Conservation (phyloP, 371 early-diverging fungal species). For the Massospora cicadina region DNA sequence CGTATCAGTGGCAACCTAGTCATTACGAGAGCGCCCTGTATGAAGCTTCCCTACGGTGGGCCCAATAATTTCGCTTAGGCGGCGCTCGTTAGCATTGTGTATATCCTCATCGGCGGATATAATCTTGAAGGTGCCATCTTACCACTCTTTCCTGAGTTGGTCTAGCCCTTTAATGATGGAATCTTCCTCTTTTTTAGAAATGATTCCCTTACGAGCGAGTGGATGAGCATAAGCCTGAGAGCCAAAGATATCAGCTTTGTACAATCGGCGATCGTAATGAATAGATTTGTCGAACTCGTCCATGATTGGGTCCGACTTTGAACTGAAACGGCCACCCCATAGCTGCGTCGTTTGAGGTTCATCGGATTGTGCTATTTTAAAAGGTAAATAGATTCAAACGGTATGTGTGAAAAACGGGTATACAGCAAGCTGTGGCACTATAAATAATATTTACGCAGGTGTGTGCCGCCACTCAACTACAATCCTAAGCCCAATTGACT, state of each 20-base stretch:
- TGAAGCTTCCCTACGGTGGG: slow-evolving; percentile 87
- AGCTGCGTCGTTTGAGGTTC: slow-evolving; percentile 25
- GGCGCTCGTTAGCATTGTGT: slow-evolving; percentile 93
- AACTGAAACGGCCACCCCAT: slow-evolving; percentile 77
- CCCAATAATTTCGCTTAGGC: slow-evolving; percentile 84
- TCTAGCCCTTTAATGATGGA: slow-evolving; percentile 53
- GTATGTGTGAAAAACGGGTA: too few relatives aligned
- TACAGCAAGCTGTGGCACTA: too few relatives aligned
- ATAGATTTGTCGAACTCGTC: slow-evolving; percentile 89
- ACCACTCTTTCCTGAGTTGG: slow-evolving; percentile 70
- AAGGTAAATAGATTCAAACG: too few relatives aligned
- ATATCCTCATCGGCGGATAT: slow-evolving; percentile 87
- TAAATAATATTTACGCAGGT: too few relatives aligned
- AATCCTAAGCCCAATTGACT: too few relatives aligned
- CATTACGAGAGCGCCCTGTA: slow-evolving; percentile 87
- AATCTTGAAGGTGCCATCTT: slow-evolving; percentile 44
- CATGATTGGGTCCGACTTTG: slow-evolving; percentile 88
- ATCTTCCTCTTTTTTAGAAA: slow-evolving; percentile 54
- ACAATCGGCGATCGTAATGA: slow-evolving; percentile 81
- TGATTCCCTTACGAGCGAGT: slow-evolving; percentile 45
- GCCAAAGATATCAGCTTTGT: slow-evolving; percentile 69
- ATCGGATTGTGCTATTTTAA: too few relatives aligned
- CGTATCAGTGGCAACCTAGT: slow-evolving; percentile 97
- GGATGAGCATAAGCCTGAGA: slow-evolving; percentile 86
- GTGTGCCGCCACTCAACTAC: too few relatives aligned